Base-by-base conservation (phyloP, 345 rosid genomes). In the Citrus inodora region DNA sequence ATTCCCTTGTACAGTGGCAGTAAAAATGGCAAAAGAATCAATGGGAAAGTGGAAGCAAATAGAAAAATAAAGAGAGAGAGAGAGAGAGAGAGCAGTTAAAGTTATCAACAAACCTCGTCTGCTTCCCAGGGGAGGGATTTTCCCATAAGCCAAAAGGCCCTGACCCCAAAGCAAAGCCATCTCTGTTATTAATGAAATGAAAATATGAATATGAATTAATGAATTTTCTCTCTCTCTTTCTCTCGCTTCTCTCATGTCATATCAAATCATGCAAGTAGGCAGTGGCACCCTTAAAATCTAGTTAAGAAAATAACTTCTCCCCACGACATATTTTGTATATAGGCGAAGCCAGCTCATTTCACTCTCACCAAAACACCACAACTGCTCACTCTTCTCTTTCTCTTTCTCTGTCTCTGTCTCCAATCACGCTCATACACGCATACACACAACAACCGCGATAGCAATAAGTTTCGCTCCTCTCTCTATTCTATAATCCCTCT, bases 261-360 rank as follows among this genome's bases (percentile, higher is more conserved):
- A 84, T 79, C 80, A 83, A 88, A 76, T 92, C 96, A 87, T 89
- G 92, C 90, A 84, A 85, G 60, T 75, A 73, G 67, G n/a, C 30
- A 46, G 51, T 46, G 51, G 51, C 51, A 46, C 51, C 51, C 51
- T 13, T 46, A 13, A 46, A 46, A 46, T 13, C 51, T 46, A 46
- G 51, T 11, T 46, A 46, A 13, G 51, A 46, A 46, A 46, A 46
- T 46, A 24, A 62, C 63, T 46, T 71, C 84, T 68, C 79, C 87
- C 76, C 85, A 79, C 85, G 85, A 78, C 83, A 80, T n/a, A 61
- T 74, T 25, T 85, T 84, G 83, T 81, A 76, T 82, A 84, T 60
- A 84, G 56, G 87, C 87, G 88, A 87, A 88, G 94, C 88, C 92
- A 86, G 85, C 59, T 53, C 61, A 48, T 55, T 70, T 83, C 82